Conservation (phyloP, 257 asterid species). For the Verbena officinalis region DNA sequence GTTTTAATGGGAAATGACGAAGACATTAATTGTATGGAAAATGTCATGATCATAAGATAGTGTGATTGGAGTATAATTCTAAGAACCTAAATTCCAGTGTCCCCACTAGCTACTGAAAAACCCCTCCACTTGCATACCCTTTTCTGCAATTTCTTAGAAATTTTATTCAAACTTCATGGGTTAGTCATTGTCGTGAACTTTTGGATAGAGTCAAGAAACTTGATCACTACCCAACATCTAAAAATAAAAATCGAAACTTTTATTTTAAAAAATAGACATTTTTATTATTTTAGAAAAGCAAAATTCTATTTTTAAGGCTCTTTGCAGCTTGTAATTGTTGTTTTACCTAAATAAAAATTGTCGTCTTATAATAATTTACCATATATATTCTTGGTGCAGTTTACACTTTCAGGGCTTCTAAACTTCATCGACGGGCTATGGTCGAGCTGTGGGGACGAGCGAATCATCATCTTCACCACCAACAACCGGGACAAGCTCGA, state of each 20-base stretch:
- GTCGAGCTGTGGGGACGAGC: conserved; percentile 85
- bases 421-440: conserved; percentile 86
- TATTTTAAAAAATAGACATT: too few species aligned
- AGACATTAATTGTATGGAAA: not conserved
- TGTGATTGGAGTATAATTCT: not conserved
- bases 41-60: not conserved
- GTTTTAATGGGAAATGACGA: not conserved
- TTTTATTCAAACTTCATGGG: not conserved
- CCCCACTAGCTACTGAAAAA: conserved; percentile 19
- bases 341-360: too few species aligned
- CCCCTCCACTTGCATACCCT: not conserved
- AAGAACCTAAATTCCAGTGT: conserved; percentile 11
- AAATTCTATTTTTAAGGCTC: too few species aligned
- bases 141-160: not conserved
- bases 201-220: not conserved
- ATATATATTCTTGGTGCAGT: conserved; percentile 37
- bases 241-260: too few species aligned
- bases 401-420: conserved; percentile 67
- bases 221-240: too few species aligned
- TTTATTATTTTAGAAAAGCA: too few species aligned
- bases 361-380: too few species aligned
- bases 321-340: too few species aligned
- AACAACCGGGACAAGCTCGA: conserved; percentile 74
- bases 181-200: not conserved
- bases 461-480: conserved; percentile 71